Percentiles rank a stretch among this genome's conserved stretches.
Conservation (phyloP, 192 early-diverging fungal genomes). For the Oehlia diaphana region DNA sequence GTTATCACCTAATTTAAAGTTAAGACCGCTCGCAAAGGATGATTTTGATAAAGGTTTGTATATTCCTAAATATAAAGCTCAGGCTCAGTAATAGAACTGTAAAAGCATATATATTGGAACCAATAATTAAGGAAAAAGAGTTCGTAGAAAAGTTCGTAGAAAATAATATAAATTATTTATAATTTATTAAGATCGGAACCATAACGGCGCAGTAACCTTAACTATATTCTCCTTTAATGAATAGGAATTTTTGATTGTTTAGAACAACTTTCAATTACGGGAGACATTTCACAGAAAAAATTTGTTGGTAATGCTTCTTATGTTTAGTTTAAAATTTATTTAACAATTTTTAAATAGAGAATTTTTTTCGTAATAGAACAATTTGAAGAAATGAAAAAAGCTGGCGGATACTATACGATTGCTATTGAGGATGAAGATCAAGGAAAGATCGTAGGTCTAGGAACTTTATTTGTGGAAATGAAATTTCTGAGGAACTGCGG, state of each 20-base stretch:
- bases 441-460: conserved; percentile 74
- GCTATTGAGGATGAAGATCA: conserved; percentile 77
- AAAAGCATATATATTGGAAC: too few species aligned
- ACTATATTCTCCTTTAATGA: background rate
- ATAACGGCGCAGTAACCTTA: background rate
- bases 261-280: conserved; percentile 77
- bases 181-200: too few species aligned
- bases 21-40: conserved; percentile 73
- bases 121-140: too few species aligned
- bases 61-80: background rate
- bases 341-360: background rate
- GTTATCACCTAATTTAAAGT: conserved; percentile 65
- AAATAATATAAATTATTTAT: too few species aligned
- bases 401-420: conserved; percentile 70
- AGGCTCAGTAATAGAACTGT: too few species aligned
- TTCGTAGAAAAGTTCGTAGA: too few species aligned
- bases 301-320: conserved; percentile 55
- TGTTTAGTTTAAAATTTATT: background rate
- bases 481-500: conserved; percentile 87
- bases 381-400: conserved; percentile 73
- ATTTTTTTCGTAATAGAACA: conserved; percentile 48
- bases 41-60: conserved; percentile 79
- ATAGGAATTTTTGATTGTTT: conserved; percentile 62
- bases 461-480: conserved; percentile 85
- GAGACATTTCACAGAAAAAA: conserved; percentile 65